Percentiles rank a stretch among this genome's conserved stretches.
Conservation (phyloP, 208 protist species). For the Phytomonas sp. region DNA sequence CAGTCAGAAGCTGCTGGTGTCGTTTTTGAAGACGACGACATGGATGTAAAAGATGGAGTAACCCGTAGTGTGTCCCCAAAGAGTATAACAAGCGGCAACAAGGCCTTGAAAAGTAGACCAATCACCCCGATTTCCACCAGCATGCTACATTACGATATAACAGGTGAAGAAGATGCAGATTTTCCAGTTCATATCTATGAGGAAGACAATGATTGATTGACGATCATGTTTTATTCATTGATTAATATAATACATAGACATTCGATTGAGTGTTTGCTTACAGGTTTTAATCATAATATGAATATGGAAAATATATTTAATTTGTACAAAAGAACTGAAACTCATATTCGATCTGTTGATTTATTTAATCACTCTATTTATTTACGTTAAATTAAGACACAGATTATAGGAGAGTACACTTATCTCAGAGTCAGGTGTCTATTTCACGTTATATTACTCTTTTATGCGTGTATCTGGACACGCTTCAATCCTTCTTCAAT, state of each 20-base stretch:
- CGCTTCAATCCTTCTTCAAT: not conserved
- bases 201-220: not conserved
- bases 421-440: not conserved
- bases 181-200: not conserved
- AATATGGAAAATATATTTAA: not conserved
- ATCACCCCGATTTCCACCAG: not conserved
- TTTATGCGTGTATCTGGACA: not conserved
- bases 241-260: no score
- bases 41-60: constrained; percentile 10
- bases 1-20: constrained; percentile 11
- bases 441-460: not conserved
- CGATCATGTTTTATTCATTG: not conserved
- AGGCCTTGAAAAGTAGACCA: not conserved
- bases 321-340: not conserved
- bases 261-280: no score
- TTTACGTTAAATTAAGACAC: not conserved
- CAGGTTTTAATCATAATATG: no score
- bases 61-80: not conserved
- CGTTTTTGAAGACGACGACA: not conserved
- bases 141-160: not conserved
- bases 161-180: not conserved
- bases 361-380: not conserved
- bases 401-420: not conserved
- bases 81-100: not conserved
- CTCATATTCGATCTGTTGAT: not conserved